A percentile compares a stretch with the other conserved stretches of the same genome.
Evolutionary conservation across 2,329 filamentous ascomycete genomes (phyloP).

Genomic region (Didymellaceae sp.): DNA sequence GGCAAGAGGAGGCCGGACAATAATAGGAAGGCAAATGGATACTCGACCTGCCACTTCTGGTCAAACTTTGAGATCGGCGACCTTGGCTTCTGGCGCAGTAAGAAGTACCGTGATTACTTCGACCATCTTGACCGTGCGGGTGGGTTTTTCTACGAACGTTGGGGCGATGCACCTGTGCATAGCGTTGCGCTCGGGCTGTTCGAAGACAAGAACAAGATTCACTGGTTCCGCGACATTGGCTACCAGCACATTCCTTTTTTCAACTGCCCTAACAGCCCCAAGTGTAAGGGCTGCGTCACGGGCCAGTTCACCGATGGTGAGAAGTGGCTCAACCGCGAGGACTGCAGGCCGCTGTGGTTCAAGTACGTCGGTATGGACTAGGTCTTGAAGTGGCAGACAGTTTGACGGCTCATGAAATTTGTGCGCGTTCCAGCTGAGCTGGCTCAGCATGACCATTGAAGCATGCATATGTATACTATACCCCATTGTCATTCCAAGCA

Average conservation of each 20-base stretch:
- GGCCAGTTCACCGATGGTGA: conserved; percentile 91
- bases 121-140: conserved; percentile 91
- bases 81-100: conserved; percentile 88
- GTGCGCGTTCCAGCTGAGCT: conserved; percentile 7
- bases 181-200: conserved; percentile 92
- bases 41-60: conserved; percentile 99
- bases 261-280: conserved; percentile 96
- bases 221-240: conserved; percentile 99
- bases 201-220: conserved; percentile 86
- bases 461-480: conserved; percentile 1
- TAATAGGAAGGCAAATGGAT: conserved; percentile 82
- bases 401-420: neutral
- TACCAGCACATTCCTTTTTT: conserved; percentile 99
- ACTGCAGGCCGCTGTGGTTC: conserved; percentile 97
- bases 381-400: neutral
- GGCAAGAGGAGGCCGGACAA: conserved; percentile 77
- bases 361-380: conserved; percentile 86
- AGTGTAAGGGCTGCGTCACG: conserved; percentile 86
- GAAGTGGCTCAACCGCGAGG: conserved; percentile 82
- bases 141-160: conserved; percentile 98
- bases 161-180: conserved; percentile 97
- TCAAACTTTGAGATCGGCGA: conserved; percentile 97
- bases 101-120: conserved; percentile 94
- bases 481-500: neutral
- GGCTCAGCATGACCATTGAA: conserved; percentile 1